Conservation (phyloP, 208 protist species). For the Wallacemonas sp. region DNA sequence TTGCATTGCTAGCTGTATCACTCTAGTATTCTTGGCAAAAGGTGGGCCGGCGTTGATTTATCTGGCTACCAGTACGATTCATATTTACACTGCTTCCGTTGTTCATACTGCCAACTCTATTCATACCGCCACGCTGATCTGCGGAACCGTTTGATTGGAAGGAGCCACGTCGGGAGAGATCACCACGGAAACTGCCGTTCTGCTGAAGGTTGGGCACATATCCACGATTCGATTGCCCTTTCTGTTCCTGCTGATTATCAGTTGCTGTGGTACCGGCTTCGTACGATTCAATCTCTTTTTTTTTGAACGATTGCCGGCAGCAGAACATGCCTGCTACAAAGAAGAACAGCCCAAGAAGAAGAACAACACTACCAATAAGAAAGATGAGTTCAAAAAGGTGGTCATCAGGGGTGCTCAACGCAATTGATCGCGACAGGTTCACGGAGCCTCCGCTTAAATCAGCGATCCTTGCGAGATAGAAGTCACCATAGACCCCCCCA, state of each 20-base stretch:
- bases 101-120: too few species aligned
- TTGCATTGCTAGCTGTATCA: too few species aligned
- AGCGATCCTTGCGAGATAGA: too few species aligned
- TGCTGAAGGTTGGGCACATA: too few species aligned
- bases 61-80: not conserved
- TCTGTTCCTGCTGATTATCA: not conserved
- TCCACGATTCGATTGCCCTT: too few species aligned
- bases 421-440: not conserved
- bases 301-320: conserved; percentile 2
- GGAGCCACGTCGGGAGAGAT: too few species aligned
- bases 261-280: not conserved
- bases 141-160: too few species aligned
- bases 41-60: not conserved
- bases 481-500: too few species aligned
- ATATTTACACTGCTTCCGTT: conserved; percentile 6
- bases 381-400: conserved; percentile 12
- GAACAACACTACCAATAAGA: not conserved
- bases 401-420: not conserved
- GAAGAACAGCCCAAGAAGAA: not conserved
- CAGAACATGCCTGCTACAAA: conserved; percentile 4
- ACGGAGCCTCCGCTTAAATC: not conserved
- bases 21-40: not conserved
- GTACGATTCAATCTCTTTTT: not conserved
- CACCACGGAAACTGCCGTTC: too few species aligned
- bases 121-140: too few species aligned